Evolutionary conservation across 2,329 filamentous ascomycete genomes (phyloP), one percentile per base, ranked within the genome.

Genomic region (Malbranchea zuffiana): DNA sequence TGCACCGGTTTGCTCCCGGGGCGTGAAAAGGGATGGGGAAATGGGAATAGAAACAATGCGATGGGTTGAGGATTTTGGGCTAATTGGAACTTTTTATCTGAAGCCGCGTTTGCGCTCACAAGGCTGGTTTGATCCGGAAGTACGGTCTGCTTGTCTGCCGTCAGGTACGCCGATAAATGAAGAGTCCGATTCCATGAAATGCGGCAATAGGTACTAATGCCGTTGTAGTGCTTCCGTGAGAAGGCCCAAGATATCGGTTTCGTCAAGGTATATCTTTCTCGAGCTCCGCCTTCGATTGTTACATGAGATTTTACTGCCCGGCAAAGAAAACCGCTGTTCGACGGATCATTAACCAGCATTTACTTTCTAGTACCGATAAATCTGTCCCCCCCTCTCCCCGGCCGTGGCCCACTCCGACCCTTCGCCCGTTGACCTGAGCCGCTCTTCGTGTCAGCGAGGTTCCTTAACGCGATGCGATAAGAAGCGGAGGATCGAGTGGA

Each of bases 51-150:
- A 21, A 39, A 44, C 48, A 53, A 57, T 45, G 56, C 45, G 44
- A 44, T 4, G 24, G 5, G 25, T 6, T 13, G 25, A 46, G 39
- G 37, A 35, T 40, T 40, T 35, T 33, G 43, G 37, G 35, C 42
- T 32, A 42, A 21, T 24, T 4, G 15, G 27, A 23, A 5, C 30
- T 6, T 33, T 39, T 44, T 44, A 46, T 39, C 29, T 40, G 54
- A 59, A 83, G 79, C 74, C 80, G 79, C 62, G 78, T 82, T 63
- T 83, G 79, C 84, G 85, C 86, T 64, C 88, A 98, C 82, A 80
- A 77, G 64, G 88, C 90, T 62, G 90, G 90, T 92, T 80, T 98
- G 56, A 94, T 98, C 79, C 87, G 90, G 75, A 98, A 98, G 75
- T 98, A 98, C 74, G 88, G 90, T 64, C 77, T 95, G 57, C 85